phyloP scores from a whole-genome alignment of 1,284 basidiomycete species.

The Cutaneotrichosporon sp. region DNA sequence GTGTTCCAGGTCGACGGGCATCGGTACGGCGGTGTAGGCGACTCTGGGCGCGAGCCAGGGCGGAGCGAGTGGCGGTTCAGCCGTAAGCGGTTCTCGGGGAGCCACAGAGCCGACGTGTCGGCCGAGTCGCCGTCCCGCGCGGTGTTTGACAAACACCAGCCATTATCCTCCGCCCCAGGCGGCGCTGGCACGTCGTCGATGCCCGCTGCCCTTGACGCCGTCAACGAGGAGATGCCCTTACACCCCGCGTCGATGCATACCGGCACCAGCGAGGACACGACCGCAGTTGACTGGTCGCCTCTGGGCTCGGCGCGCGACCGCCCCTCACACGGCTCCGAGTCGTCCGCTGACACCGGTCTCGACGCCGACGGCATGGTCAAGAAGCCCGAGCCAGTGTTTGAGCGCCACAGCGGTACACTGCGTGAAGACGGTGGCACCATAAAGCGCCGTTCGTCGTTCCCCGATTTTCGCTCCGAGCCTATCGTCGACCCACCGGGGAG shows the following conservation, averaged over 20 bases:
- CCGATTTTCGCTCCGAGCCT: background rate
- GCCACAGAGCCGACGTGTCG: background rate
- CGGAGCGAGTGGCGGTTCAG: conserved; percentile 39
- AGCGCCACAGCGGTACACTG: background rate
- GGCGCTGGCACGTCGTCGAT: background rate
- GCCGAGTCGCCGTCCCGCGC: background rate
- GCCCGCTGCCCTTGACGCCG: background rate
- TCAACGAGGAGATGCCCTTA: background rate
- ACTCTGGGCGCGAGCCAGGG: conserved; percentile 5
- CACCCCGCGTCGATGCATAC: background rate
- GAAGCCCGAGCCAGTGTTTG: background rate
- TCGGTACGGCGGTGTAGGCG: conserved; percentile 32
- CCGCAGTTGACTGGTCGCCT: too few relatives aligned
- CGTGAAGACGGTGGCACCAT: background rate
- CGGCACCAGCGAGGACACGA: background rate
- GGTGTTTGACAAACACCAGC: background rate
- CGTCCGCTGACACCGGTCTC: background rate
- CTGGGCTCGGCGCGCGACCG: too few relatives aligned
- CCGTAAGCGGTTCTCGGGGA: conserved; percentile 15
- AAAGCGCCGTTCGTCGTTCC: conserved; percentile 1
- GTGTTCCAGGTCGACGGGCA: conserved; percentile 46
- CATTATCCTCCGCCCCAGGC: conserved; percentile 14
- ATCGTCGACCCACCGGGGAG: background rate
- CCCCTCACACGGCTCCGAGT: background rate
- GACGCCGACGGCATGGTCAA: background rate